A percentile compares a stretch with the other conserved stretches of the same genome.
These are phyloP conservation scores for Voacanga thouarsii DNA, from an alignment of 257 asterid species.

Conservation along the genomic window DNA sequence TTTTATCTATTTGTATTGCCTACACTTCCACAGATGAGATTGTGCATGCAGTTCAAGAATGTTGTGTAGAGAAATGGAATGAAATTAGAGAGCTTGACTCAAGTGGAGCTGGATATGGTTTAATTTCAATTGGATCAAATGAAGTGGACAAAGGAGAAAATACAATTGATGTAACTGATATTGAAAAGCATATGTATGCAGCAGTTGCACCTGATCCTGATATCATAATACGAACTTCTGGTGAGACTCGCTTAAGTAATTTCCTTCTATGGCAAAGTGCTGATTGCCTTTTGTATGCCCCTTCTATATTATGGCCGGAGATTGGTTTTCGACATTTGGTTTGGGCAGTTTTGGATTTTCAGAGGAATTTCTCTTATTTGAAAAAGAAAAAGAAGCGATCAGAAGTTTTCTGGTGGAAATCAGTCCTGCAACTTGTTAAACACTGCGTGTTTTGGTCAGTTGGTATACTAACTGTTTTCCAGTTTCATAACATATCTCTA, in stretches of 20 bases:
- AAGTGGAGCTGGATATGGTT: constrained; percentile 24
- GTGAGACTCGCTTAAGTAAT: constrained; percentile 81
- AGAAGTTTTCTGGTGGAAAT: constrained; percentile 6
- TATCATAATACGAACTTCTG: constrained; percentile 67
- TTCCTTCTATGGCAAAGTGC: constrained; percentile 88
- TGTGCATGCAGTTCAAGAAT: constrained; percentile 51
- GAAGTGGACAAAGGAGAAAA: constrained; percentile 22
- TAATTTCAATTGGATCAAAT: constrained; percentile 14
- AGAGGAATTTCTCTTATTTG: constrained; percentile 44
- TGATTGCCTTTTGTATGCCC: constrained; percentile 56
- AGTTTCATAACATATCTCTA: not conserved
- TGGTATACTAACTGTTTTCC: not conserved
- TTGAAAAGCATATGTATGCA: constrained; percentile 66
- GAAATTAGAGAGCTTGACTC: constrained; percentile 19
- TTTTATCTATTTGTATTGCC: constrained; percentile 67
- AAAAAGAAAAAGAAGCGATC: constrained; percentile 43
- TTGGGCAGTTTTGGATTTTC: constrained; percentile 56
- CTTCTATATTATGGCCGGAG: constrained; percentile 69
- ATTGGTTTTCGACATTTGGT: constrained; percentile 67
- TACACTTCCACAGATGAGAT: constrained; percentile 84
- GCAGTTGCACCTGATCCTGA: constrained; percentile 71
- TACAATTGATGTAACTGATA: constrained; percentile 33
- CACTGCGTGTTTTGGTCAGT: not conserved
- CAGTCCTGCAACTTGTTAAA: not conserved
- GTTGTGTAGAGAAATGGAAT: constrained; percentile 42